A percentile compares a stretch with the other conserved stretches of the same genome.
These are phyloP conservation scores for Corymbia citriodora DNA, from an alignment of 441 rosid genomes.

Conservation along the genomic window DNA sequence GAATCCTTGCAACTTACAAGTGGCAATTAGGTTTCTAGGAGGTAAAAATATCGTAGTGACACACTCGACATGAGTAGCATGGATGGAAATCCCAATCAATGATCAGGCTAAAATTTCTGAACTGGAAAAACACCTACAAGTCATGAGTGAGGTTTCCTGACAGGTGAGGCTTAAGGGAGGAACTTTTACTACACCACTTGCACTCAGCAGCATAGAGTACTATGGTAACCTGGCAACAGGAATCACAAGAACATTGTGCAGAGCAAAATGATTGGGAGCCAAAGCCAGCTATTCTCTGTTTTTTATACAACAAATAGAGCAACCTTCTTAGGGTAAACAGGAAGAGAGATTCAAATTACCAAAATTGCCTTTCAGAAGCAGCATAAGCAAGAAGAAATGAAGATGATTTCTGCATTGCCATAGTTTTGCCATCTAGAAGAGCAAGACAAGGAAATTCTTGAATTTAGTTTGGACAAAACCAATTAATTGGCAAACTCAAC, in stretches of 20 bases:
- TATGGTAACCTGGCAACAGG: slow-evolving; percentile 43
- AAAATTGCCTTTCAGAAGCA: background rate
- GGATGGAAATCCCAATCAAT: background rate
- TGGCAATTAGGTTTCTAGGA: background rate
- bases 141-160: slow-evolving; percentile 69
- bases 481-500: background rate
- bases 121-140: slow-evolving; percentile 36
- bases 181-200: slow-evolving; percentile 48
- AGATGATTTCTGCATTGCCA: background rate
- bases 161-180: slow-evolving; percentile 78
- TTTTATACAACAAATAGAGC: background rate
- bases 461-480: background rate
- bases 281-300: background rate
- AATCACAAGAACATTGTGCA: slow-evolving; percentile 4
- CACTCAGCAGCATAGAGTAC: slow-evolving; percentile 54
- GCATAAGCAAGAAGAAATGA: background rate
- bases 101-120: background rate
- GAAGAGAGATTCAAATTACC: background rate
- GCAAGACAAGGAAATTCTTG: background rate
- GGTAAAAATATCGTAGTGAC: background rate
- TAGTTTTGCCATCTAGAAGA: background rate
- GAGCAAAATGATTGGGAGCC: background rate
- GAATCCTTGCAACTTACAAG: background rate
- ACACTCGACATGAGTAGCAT: background rate
- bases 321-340: background rate